Evolutionary conservation across 2,329 filamentous ascomycete species (phyloP).

Genomic region (Botrytis medusae): DNA sequence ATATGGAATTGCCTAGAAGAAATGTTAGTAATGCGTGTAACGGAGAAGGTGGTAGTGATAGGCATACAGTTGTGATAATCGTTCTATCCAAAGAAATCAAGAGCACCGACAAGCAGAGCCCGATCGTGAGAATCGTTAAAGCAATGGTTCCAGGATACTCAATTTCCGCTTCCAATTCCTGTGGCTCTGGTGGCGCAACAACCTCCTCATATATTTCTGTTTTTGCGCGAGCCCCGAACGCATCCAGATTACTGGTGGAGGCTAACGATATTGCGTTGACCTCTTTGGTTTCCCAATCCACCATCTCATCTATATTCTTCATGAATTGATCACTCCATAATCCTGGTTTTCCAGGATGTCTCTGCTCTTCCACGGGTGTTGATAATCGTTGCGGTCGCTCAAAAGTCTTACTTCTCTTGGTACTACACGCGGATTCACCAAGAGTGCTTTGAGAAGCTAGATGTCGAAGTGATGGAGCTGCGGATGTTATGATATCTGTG

Average conservation of each 20-base stretch:
- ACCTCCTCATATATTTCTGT: background rate
- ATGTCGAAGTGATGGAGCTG: constrained; percentile 28
- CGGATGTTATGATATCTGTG: constrained; percentile 24
- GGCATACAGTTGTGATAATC: constrained; percentile 42
- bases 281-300: background rate
- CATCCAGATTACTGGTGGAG: background rate
- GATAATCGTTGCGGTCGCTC: background rate
- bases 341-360: constrained; percentile 25
- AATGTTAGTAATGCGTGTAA: constrained; percentile 43
- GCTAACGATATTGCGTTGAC: background rate
- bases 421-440: background rate
- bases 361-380: constrained; percentile 28
- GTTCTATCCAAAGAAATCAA: constrained; percentile 40
- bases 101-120: constrained; percentile 33
- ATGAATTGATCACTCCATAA: background rate
- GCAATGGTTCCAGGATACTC: constrained; percentile 29
- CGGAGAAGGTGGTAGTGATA: constrained; percentile 41
- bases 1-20: constrained; percentile 44
- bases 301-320: background rate
- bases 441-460: constrained; percentile 25
- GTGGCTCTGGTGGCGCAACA: background rate
- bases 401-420: background rate
- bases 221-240: background rate
- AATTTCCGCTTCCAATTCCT: background rate
- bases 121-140: constrained; percentile 31